Conservation (phyloP, 176 grass and related monocot genomes). For the Paspalum vaginatum region DNA sequence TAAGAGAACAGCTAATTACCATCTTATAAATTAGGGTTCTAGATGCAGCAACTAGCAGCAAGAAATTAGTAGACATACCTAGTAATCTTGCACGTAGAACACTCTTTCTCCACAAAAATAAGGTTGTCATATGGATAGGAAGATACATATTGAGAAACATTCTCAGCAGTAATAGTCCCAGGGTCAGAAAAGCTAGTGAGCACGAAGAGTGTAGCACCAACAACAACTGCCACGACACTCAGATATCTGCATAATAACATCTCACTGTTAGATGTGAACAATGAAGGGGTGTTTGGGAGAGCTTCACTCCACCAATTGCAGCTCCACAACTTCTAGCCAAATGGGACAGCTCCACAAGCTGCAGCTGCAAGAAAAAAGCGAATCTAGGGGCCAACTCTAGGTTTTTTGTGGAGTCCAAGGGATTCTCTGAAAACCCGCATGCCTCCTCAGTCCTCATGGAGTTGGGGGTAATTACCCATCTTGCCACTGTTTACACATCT, state of each 20-base stretch:
- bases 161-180: constrained; percentile 84
- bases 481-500: too few relatives aligned
- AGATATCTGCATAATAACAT: constrained; percentile 66
- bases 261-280: constrained; percentile 3
- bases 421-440: too few relatives aligned
- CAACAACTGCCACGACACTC: constrained; percentile 60
- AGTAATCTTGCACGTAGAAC: constrained; percentile 92
- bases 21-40: constrained; percentile 11
- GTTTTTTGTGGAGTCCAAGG: too few relatives aligned
- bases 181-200: constrained; percentile 99
- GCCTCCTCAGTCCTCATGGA: too few relatives aligned
- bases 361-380: too few relatives aligned
- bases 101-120: constrained; percentile 91
- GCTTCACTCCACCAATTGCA: too few relatives aligned
- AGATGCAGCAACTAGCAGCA: constrained; percentile 13
- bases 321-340: too few relatives aligned
- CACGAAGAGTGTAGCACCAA: constrained; percentile 81
- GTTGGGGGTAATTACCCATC: too few relatives aligned
- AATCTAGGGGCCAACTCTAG: too few relatives aligned
- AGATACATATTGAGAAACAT: constrained; percentile 81
- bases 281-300: background rate
- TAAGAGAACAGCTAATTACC: constrained; percentile 13
- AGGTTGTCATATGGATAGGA: constrained; percentile 87
- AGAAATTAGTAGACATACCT: constrained; percentile 52
- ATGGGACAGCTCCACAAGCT: too few relatives aligned